Evolutionary conservation across 441 rosid species (phyloP), one percentile per base, ranked within the genome.

Genomic region (Rhodomyrtus psidioides): DNA sequence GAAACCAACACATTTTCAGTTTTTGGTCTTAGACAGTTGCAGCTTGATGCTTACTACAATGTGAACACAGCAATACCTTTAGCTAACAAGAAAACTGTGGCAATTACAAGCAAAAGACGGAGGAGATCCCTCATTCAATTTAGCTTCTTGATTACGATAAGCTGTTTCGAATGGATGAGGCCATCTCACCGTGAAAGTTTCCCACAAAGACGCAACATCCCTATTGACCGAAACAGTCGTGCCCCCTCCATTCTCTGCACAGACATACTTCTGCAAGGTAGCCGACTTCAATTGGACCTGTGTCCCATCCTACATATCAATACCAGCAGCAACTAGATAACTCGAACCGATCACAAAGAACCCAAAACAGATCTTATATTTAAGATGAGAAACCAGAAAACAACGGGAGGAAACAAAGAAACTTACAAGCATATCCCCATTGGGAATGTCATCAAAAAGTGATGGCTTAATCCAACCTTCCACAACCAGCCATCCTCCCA

Each of bases 401-500:
- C 58, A 65, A 57, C 23, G 42, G 83, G 55, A 24, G 39, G 26
- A 21, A 55, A 62, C 79, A 76, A 57, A 87, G 86, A 87, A 88
- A 85, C 89, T 88, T 87, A 95, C 98, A 86, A 95, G 95, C 96
- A 94, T 95, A 82, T 95, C 96, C 83, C 93, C 94, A 58, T 94
- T 95, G 85, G 92, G 90, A 90, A 95, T 95, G 59, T 86, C 94
- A 88, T 94, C 92, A 85, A 95, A 95, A 51, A 95, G 91, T 82
- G 96, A 93, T 81, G 98, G 95, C 89, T 94, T 95, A 86, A 95
- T 95, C 98, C 98, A 95, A 85, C 98, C 98, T 90, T 95, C 96
- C 30, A 95, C 81, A 83, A 95, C 94, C 85, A 95, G 87, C 98
- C 98, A 95, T n/a, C 98, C 98, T 44, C 95, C 98, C 88, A 95